Conservation (phyloP, 2,329 filamentous ascomycete genomes). For the Diplodia mutila region DNA sequence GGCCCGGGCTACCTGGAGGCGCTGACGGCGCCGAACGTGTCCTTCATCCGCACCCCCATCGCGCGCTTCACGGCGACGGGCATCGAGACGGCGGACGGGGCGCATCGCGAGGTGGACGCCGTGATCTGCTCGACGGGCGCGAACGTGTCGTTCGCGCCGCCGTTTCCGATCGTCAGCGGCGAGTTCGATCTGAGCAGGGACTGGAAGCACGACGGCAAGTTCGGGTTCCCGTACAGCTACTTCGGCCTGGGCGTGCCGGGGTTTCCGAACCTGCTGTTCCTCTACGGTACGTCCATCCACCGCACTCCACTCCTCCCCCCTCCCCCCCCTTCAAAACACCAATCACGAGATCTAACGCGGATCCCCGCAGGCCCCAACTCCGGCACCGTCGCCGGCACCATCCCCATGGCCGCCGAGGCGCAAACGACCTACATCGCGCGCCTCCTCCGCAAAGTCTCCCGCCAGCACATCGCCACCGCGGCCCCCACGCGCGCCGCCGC, state of each 20-base stretch:
- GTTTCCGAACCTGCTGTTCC: constrained; percentile 69
- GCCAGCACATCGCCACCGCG: constrained; percentile 68
- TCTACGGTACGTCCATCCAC: constrained; percentile 52
- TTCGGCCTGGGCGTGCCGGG: constrained; percentile 65
- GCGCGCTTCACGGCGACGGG: constrained; percentile 43
- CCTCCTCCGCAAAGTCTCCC: constrained; percentile 66
- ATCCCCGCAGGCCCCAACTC: constrained; percentile 58
- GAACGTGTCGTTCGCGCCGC: constrained; percentile 55
- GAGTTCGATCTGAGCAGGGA: constrained; percentile 55
- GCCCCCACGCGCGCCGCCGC: constrained; percentile 61
- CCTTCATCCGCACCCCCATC: constrained; percentile 47
- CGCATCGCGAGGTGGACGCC: constrained; percentile 45
- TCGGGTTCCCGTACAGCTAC: constrained; percentile 67
- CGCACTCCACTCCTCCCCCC: not conserved
- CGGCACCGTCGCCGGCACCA: constrained; percentile 65
- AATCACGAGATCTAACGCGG: too few relatives aligned
- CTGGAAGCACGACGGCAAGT: constrained; percentile 61
- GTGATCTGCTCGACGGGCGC: constrained; percentile 69
- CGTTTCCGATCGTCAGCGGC: constrained; percentile 62
- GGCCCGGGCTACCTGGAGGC: constrained; percentile 44
- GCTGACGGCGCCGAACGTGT: constrained; percentile 47
- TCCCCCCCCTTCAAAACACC: not conserved
- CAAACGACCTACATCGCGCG: constrained; percentile 68
- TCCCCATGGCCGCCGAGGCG: constrained; percentile 69
- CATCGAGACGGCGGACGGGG: constrained; percentile 46